These are phyloP conservation scores for Tulasnella sp. DNA, from an alignment of 768 basidiomycete genomes.

Conservation along the genomic window DNA sequence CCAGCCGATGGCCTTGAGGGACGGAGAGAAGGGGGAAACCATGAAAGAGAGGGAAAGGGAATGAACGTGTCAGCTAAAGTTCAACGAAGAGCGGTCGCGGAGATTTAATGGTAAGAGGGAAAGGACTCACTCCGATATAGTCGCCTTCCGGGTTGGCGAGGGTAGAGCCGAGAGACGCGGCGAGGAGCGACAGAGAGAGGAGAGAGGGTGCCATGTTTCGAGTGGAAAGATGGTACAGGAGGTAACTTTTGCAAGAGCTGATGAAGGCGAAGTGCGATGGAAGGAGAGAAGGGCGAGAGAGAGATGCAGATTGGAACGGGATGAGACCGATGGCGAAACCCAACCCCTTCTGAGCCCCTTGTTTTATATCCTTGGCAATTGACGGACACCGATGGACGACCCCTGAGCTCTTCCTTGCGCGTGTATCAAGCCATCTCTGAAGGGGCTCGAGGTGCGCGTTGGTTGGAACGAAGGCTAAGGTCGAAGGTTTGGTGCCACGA, in stretches of 20 bases:
- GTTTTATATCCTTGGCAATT: not conserved
- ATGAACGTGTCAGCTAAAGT: not conserved
- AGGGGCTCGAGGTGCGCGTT: not conserved
- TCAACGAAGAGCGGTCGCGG: not conserved
- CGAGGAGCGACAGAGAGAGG: conserved; percentile 17
- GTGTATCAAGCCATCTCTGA: not conserved
- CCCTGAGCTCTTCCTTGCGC: too few species aligned
- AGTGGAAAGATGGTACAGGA: not conserved
- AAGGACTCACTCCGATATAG: conserved; percentile 18
- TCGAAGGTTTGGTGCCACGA: not conserved
- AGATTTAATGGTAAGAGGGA: not conserved
- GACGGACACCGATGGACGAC: not conserved
- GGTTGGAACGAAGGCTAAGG: not conserved
- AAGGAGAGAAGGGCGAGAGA: not conserved
- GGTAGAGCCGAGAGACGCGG: conserved; percentile 9
- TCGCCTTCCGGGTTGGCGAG: not conserved
- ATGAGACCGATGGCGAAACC: not conserved
- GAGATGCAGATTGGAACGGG: not conserved
- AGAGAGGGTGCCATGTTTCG: conserved; percentile 12
- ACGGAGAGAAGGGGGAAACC: not conserved
- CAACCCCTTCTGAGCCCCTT: not conserved
- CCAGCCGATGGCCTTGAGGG: conserved; percentile 16
- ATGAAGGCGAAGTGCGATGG: not conserved
- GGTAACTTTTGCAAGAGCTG: not conserved
- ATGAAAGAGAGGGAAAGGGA: not conserved